Percentiles rank a stretch among this genome's conserved stretches.
Evolutionary conservation across 805 yeast genomes (phyloP).

Genomic region (Scheffersomyces spartinae): DNA sequence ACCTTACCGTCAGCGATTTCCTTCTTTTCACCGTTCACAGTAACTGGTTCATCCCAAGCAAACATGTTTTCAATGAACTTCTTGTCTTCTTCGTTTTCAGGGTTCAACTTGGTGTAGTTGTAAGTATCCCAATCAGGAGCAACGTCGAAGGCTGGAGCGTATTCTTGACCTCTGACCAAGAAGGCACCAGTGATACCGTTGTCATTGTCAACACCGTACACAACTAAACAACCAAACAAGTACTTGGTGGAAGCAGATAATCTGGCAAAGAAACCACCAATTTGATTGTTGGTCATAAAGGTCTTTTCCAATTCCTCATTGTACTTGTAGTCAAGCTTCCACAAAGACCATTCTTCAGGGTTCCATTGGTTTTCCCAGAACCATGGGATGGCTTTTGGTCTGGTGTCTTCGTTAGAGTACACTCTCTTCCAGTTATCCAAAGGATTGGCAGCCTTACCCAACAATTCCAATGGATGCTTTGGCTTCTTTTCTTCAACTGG

Average conservation of each 20-base stretch:
- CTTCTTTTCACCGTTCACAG: constrained; percentile 63
- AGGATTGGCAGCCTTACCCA: constrained; percentile 60
- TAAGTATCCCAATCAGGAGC: constrained; percentile 98
- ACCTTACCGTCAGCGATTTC: constrained; percentile 98
- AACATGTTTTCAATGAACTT: constrained; percentile 81
- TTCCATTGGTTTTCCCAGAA: constrained; percentile 90
- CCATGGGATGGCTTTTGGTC: constrained; percentile 90
- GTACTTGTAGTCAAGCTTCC: constrained; percentile 94
- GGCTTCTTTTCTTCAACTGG: constrained; percentile 60
- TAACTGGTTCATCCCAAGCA: constrained; percentile 96
- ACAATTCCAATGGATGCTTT: constrained; percentile 82
- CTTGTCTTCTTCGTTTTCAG: constrained; percentile 63
- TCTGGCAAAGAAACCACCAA: constrained; percentile 98
- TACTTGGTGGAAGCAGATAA: constrained; percentile 83
- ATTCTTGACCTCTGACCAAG: constrained; percentile 91
- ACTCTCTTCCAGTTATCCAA: constrained; percentile 93
- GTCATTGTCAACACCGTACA: constrained; percentile 97
- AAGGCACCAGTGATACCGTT: constrained; percentile 95
- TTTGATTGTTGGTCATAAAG: constrained; percentile 95
- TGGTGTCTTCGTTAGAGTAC: constrained; percentile 96
- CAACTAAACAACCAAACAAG: constrained; percentile 88
- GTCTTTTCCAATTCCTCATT: constrained; percentile 95
- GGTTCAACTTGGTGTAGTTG: constrained; percentile 62
- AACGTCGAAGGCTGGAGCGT: constrained; percentile 85
- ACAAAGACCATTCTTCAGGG: constrained; percentile 87